Base-by-base conservation (phyloP, 1,284 basidiomycete genomes). In the Fomitopsis palustris region DNA sequence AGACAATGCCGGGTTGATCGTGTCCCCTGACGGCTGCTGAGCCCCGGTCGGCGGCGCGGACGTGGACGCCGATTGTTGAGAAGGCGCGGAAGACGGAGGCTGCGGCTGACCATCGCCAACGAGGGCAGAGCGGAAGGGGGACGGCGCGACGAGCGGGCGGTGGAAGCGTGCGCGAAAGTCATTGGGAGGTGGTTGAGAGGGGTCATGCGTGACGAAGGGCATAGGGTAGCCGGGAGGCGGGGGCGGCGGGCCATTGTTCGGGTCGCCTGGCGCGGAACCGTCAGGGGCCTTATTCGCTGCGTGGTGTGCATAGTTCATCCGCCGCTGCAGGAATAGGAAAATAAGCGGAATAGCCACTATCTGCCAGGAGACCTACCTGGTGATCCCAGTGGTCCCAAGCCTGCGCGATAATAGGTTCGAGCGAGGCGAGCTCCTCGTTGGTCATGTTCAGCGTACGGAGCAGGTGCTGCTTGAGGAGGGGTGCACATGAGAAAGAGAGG, bases 381-480 rank as follows among this genome's bases (percentile, higher is more conserved):
- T 84, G 82, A 68, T 92, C 86, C 90, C 90, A 92, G 53, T 87
- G 85, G 62, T 92, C 90, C 81, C 88, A 92, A 23, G 89, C 89
- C 54, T 87, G 85, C 3, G 90, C 89, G 59, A 92, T 87, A 62
- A 90, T 78, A 25, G 88, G 87, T 67, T 92, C 88, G 53, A 92
- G 73, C 9, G 86, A 84, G 4, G 84, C 83, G n/a, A 92, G 79
- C 66, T 92, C 90, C 58, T 90, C 88, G 70, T 83, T 85, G 25
- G 86, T 84, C 83, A 92, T 86, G 61, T 81, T 80, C 41, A 92
- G 75, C 4, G 82, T 85, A 52, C 88, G 82, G 35, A 92, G 73
- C 23, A 92, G 76, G 66, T 92, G 87, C 61, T 85, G 83, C 72
- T 90, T 92, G 63, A 91, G 75, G 42, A 88, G 72, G 9, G 85